A percentile compares a stretch with the other conserved stretches of the same genome.
phyloP scores from a whole-genome alignment of 257 asterid genomes.

The Ajuga chamaepitys region DNA sequence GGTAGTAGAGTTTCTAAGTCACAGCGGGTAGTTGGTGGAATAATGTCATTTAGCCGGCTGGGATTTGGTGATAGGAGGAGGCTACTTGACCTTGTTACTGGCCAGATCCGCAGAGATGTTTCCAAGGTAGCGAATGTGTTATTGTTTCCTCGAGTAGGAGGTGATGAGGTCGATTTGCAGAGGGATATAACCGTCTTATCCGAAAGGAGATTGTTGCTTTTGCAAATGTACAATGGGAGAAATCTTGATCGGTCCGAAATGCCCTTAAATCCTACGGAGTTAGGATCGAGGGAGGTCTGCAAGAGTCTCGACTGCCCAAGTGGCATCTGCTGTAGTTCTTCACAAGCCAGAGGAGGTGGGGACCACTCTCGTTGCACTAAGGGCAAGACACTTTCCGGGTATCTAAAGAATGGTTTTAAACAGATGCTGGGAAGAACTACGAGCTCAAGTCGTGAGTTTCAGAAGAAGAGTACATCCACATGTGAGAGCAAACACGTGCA shows the following conservation, averaged over 20 bases:
- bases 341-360: conserved; percentile 28
- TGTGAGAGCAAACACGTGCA: conserved; percentile 47
- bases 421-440: conserved; percentile 73
- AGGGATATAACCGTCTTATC: conserved; percentile 37
- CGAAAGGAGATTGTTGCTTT: conserved; percentile 62
- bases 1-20: conserved; percentile 52
- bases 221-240: conserved; percentile 48
- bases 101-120: conserved; percentile 41
- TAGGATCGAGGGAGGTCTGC: conserved; percentile 47
- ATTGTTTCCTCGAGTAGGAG: conserved; percentile 47
- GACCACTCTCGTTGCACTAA: conserved; percentile 28
- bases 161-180: conserved; percentile 35
- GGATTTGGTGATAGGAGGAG: conserved; percentile 83
- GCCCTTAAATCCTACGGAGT: conserved; percentile 40
- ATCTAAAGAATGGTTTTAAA: conserved; percentile 54
- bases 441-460: conserved; percentile 35
- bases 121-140: conserved; percentile 32
- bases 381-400: conserved; percentile 56
- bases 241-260: conserved; percentile 29
- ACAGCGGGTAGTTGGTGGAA: conserved; percentile 40
- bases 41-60: conserved; percentile 52
- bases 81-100: conserved; percentile 60
- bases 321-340: conserved; percentile 24
- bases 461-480: conserved; percentile 31
- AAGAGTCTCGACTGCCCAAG: conserved; percentile 37